Conservation (phyloP, 176 grass and related monocot species). For the Carex parvula region DNA sequence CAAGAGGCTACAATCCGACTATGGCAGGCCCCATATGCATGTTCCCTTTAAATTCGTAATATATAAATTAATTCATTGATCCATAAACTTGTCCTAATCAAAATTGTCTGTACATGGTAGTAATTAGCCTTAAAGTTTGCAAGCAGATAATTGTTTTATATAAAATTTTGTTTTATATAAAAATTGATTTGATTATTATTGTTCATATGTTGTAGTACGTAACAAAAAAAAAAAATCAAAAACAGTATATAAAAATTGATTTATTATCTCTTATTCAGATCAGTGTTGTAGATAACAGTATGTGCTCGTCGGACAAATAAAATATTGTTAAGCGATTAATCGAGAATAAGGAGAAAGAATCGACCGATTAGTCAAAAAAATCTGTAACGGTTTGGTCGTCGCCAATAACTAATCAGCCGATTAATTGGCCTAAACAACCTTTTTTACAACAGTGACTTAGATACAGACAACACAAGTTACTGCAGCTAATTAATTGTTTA, state of each 20-base stretch:
- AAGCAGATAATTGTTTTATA: not conserved
- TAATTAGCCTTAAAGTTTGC: not conserved
- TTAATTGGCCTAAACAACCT: too few species aligned
- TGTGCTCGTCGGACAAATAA: too few species aligned
- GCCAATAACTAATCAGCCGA: too few species aligned
- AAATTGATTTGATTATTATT: not conserved
- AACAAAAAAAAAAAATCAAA: not conserved
- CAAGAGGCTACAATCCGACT: slow-evolving; percentile 15
- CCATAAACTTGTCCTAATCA: not conserved
- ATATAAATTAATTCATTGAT: not conserved
- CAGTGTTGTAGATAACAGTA: too few species aligned
- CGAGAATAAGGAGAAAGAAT: too few species aligned
- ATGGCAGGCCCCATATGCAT: slow-evolving; percentile 15
- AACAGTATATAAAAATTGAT: not conserved
- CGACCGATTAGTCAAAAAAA: too few species aligned
- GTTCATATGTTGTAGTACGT: not conserved
- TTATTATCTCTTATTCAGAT: too few species aligned
- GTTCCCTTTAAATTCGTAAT: not conserved
- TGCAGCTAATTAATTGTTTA: too few species aligned
- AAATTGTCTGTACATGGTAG: not conserved
- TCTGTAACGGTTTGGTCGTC: too few species aligned
- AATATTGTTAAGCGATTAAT: too few species aligned
- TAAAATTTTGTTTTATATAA: not conserved
- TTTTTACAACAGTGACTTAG: too few species aligned
- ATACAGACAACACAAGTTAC: too few species aligned